Base-by-base conservation (phyloP, 768 basidiomycete species). In the Xanthoconium purpureum region DNA sequence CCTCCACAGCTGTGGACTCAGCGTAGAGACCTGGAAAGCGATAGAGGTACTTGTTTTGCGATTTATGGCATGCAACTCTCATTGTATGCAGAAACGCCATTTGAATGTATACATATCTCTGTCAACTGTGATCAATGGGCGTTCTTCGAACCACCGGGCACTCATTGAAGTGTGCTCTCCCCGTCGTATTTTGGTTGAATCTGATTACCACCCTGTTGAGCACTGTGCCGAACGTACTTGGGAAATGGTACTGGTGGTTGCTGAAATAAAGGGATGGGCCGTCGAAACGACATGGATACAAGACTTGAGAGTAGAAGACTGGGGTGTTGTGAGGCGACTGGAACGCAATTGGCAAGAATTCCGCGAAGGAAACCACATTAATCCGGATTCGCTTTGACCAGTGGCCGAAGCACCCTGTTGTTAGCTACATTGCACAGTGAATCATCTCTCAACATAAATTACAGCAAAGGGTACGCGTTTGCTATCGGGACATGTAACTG, bases 1-100 rank as follows among this genome's bases (percentile, higher is more conserved):
- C 68, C 70, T 99, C 62, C 96, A 99, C 70, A 91, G 89, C 45
- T 98, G 93, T 66, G 91, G 92, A 0, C 73, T 94, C 61, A 92
- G 88, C 57, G 77, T 84, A 8, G 82, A 95, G 66, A 84, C 80
- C 37, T 91, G 90, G 85, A 73, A 71, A 53, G 78, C 80, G 47
- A 79, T 96, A 43, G 87, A 94, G 83, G 93, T 86, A 73, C 50
- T 66, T 53, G 51, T 52, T 57, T n/a, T 47, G 20, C 40, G 17
- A 47, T 43, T 43, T 10, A 35, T 40, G 11, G 37, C 20, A 40
- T 48, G 36, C 15, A 47, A 28, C 47, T 60, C 61, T 64, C 51
- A 62, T 55, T 29, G 46, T 47, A 38, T 18, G 33, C 73, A 94
- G 88, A 85, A 77, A 72, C 77, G 73, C 45, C 84, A 94, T 59